A percentile compares a stretch with the other conserved stretches of the same genome.
phyloP scores from a whole-genome alignment of 495 filamentous ascomycete species.

The Thermothielavioides terrestris region DNA sequence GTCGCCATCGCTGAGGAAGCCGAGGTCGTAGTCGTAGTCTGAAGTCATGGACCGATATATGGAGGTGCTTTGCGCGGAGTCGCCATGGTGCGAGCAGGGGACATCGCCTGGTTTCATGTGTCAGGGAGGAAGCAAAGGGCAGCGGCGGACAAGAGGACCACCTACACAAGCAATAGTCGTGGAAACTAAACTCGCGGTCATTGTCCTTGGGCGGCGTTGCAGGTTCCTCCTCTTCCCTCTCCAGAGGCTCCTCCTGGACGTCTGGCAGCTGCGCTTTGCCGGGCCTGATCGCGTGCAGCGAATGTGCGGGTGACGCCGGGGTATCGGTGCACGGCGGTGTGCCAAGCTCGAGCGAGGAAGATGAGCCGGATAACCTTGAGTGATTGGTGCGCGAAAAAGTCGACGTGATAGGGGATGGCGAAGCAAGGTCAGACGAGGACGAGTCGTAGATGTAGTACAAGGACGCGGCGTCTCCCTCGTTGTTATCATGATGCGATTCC shows the following conservation, averaged over 20 bases:
- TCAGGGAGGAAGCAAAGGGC: neutral
- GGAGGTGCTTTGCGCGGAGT: constrained; percentile 29
- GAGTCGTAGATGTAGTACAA: constrained; percentile 36
- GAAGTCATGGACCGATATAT: constrained; percentile 25
- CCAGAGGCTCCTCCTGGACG: constrained; percentile 46
- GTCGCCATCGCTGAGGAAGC: constrained; percentile 53
- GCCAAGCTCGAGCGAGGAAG: constrained; percentile 41
- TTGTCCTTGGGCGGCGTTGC: constrained; percentile 34
- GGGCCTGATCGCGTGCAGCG: constrained; percentile 27
- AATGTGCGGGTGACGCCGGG: constrained; percentile 38
- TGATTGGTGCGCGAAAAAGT: constrained; percentile 51
- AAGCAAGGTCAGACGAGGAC: constrained; percentile 49
- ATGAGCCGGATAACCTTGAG: constrained; percentile 46
- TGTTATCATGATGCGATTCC: too few relatives aligned
- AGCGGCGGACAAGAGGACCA: constrained; percentile 4
- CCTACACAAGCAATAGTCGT: constrained; percentile 49
- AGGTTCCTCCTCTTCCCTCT: constrained; percentile 45
- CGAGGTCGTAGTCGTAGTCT: constrained; percentile 52
- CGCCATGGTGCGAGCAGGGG: constrained; percentile 34
- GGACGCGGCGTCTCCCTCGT: constrained; percentile 12
- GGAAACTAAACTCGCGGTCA: constrained; percentile 33
- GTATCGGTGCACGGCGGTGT: constrained; percentile 32
- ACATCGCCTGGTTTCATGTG: constrained; percentile 29
- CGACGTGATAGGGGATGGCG: constrained; percentile 53
- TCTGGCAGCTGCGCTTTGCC: constrained; percentile 45